A percentile compares a stretch with the other conserved stretches of the same genome.
These are phyloP conservation scores for Cunninghamia lanceolata DNA, from an alignment of 75 land plant species.

Conservation along the genomic window DNA sequence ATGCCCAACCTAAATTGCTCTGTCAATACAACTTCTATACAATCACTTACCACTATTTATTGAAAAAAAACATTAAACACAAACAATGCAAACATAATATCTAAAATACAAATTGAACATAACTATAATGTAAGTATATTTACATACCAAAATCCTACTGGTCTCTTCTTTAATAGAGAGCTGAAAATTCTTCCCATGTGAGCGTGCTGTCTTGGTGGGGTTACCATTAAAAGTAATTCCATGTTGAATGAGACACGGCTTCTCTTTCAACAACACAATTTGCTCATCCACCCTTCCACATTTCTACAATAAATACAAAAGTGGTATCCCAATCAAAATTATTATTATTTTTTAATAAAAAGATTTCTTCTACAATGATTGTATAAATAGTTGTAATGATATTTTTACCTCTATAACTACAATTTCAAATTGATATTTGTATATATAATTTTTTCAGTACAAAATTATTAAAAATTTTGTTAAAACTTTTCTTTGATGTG, in stretches of 20 bases:
- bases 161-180: slow-evolving; percentile 43
- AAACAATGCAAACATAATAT: background rate
- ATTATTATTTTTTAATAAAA: too few species aligned
- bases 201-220: slow-evolving; percentile 57
- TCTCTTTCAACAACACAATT: slow-evolving; percentile 49
- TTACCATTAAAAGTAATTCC: slow-evolving; percentile 61
- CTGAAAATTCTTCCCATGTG: slow-evolving; percentile 58
- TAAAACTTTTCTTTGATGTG: too few species aligned
- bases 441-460: too few species aligned
- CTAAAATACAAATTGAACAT: background rate
- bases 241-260: slow-evolving; percentile 47
- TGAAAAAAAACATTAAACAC: background rate
- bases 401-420: too few species aligned
- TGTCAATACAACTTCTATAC: slow-evolving; percentile 8
- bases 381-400: too few species aligned
- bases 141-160: slow-evolving; percentile 25
- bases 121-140: background rate
- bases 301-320: slow-evolving; percentile 27
- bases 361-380: too few species aligned
- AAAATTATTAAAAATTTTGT: too few species aligned
- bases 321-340: background rate
- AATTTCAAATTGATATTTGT: too few species aligned
- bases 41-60: background rate
- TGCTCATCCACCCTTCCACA: slow-evolving; percentile 61
- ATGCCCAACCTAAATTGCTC: slow-evolving; percentile 58